Conservation (phyloP, 345 rosid genomes). For the Camelina neglecta region DNA sequence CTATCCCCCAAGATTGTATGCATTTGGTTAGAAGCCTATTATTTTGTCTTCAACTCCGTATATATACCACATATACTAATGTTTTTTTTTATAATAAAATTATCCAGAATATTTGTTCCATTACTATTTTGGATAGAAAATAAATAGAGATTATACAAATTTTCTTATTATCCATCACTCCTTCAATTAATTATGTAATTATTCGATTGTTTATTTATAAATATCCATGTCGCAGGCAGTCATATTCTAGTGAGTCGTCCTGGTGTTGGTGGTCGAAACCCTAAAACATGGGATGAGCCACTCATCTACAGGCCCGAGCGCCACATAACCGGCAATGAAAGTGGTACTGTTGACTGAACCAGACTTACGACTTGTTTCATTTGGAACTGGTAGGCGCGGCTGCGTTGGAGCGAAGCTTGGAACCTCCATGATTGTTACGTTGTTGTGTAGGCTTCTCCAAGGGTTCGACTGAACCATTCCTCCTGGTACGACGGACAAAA, state of each 20-base stretch:
- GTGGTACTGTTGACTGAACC: conserved; percentile 20
- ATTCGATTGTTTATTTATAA: neutral
- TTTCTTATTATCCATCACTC: neutral
- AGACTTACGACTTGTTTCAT: conserved; percentile 32
- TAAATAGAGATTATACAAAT: neutral
- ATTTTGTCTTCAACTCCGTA: neutral
- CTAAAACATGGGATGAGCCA: conserved; percentile 33
- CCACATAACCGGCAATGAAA: conserved; percentile 18
- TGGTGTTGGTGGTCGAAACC: conserved; percentile 33
- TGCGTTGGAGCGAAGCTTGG: conserved; percentile 50
- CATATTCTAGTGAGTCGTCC: conserved; percentile 37
- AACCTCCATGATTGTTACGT: conserved; percentile 50
- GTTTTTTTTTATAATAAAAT: too few relatives aligned
- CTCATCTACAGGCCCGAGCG: conserved; percentile 30
- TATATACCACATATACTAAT: too few relatives aligned
- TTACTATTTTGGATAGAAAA: neutral
- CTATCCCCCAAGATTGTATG: neutral
- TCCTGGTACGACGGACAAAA: neutral
- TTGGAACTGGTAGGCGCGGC: conserved; percentile 38
- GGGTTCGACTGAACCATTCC: conserved; percentile 50
- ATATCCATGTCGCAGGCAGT: conserved; percentile 29
- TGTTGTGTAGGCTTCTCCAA: conserved; percentile 52
- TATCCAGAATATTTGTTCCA: neutral
- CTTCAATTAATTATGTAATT: neutral
- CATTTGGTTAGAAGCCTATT: neutral